Evolutionary conservation across 805 yeast genomes (phyloP), one percentile per base, ranked within the genome.

Genomic region (Lachancea sp.): DNA sequence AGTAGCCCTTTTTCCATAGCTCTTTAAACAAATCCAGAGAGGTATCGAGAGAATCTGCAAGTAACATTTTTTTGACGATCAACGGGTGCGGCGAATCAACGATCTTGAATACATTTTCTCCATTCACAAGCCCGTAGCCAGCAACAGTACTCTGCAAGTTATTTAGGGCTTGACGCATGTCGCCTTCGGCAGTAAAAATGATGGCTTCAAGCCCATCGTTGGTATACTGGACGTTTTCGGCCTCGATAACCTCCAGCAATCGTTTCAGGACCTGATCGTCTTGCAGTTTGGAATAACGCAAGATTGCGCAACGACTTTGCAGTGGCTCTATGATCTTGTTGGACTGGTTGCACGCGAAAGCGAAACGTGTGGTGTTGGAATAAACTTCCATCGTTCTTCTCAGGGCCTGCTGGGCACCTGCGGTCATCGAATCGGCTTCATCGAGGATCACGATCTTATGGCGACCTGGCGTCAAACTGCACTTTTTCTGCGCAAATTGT

Each of bases 51-150:
- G 73, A 65, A 13, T 68, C 61, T 25, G 68, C 61, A 37, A 83
- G 60, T 29, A 84, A 64, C 79, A 83, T 80, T 51, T 78, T 78
- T 50, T 77, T 77, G 28, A 92, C 81, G 4, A 85, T 78, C 36
- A 88, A 62, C 0, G 98, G 98, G 64, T 92, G 97, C 2, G 98
- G 98, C 40, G 88, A 83, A 60, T 92, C 98, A 2, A 92, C 97
- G 43, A 92, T 85, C 58, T 83, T 86, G 71, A 88, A 92, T 13
- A 92, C 98, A 54, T 89, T 90, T 29, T 84, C 87, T 34, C 87
- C 87, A 55, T 78, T 84, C n/a, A 92, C 96, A 41, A 84, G 72
- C 3, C 83, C 89, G 64, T 89, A 89, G 2, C 98, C 98, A 1
- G 96, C 87, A 23, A 81, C 90, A 0, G 97, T 88, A 55, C 95